phyloP scores from a whole-genome alignment of 352 stramenopile species.

The Pythium angustatum region DNA sequence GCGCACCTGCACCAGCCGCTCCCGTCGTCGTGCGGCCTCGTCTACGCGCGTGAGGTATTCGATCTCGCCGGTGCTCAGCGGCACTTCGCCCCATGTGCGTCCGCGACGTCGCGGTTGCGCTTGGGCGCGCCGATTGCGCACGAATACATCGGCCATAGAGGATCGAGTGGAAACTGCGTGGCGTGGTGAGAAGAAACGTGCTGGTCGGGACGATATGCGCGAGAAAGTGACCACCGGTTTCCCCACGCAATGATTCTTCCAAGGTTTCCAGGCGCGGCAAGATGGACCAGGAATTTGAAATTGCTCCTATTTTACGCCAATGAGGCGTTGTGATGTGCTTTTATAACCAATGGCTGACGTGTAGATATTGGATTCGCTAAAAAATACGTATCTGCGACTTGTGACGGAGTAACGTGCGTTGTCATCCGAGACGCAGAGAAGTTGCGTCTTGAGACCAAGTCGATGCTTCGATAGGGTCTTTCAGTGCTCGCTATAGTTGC shows the following conservation, averaged over 20 bases:
- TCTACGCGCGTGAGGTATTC: conserved; percentile 59
- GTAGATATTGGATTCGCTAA: too few relatives aligned
- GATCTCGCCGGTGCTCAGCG: conserved; percentile 63
- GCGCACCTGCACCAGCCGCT: conserved; percentile 58
- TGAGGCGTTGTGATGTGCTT: not conserved
- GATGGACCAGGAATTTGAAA: not conserved
- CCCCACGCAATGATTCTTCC: not conserved
- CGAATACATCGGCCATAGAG: conserved; percentile 27
- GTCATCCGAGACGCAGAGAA: too few relatives aligned
- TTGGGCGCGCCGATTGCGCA: conserved; percentile 24
- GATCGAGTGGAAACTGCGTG: not conserved
- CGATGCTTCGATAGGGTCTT: too few relatives aligned
- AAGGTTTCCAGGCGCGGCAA: not conserved
- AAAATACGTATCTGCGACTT: too few relatives aligned
- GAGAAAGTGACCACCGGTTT: not conserved
- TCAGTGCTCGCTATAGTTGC: too few relatives aligned
- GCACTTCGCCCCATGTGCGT: conserved; percentile 42
- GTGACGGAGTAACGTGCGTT: too few relatives aligned
- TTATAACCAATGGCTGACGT: not conserved
- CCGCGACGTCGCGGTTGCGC: not conserved
- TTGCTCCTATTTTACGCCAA: not conserved
- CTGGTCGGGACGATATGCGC: not conserved
- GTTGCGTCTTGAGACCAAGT: too few relatives aligned
- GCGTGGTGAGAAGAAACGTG: not conserved
- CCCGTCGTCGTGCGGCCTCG: conserved; percentile 48